Conservation (phyloP, 2,329 filamentous ascomycete genomes). For the Amauroascus niger region DNA sequence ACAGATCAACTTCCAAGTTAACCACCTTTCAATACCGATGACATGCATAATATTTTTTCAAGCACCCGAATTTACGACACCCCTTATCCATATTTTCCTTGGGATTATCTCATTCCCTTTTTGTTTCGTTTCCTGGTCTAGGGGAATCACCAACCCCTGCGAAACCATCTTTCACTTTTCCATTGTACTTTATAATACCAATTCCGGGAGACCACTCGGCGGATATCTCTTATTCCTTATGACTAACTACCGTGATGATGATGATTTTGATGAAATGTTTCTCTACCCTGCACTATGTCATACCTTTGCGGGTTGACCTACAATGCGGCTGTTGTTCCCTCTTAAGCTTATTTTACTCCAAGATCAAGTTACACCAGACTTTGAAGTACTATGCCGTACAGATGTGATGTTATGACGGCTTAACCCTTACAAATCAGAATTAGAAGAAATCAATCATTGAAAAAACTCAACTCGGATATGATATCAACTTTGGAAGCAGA, state of each 20-base stretch:
- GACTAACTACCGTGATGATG: not conserved
- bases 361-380: too few species aligned
- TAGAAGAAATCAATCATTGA: too few species aligned
- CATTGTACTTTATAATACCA: not conserved
- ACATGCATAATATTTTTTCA: not conserved
- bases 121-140: not conserved
- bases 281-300: not conserved
- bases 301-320: not conserved
- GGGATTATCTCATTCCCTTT: not conserved
- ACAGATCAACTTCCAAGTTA: not conserved
- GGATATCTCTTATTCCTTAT: not conserved
- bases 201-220: not conserved
- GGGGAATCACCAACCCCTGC: too few species aligned
- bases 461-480: too few species aligned
- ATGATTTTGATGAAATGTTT: not conserved
- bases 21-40: not conserved
- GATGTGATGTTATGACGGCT: too few species aligned
- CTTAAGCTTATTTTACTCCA: not conserved
- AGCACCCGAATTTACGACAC: not conserved
- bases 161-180: not conserved
- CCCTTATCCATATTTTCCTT: not conserved
- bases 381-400: too few species aligned
- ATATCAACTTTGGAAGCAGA: too few species aligned
- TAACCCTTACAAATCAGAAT: too few species aligned
- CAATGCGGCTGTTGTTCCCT: not conserved